Conservation (phyloP, 1,139 yeast species). For the Pichia sp. region DNA sequence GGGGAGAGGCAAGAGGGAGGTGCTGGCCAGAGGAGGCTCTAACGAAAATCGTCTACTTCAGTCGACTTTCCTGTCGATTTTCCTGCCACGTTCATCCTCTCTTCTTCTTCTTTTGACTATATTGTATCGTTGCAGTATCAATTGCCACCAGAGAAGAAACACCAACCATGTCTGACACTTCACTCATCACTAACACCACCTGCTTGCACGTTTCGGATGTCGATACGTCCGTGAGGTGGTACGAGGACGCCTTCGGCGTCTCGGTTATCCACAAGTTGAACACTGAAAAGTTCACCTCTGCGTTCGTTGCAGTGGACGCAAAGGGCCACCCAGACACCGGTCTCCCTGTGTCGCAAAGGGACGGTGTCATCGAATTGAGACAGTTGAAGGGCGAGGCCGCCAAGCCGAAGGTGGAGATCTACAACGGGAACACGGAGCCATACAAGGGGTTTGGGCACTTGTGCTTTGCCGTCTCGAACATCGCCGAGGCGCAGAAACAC, state of each 20-base stretch:
- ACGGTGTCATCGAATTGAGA: conserved; percentile 80
- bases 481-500: conserved; percentile 54
- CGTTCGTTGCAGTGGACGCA: conserved; percentile 59
- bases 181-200: conserved; percentile 60
- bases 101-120: neutral
- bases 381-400: conserved; percentile 57
- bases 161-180: conserved; percentile 18
- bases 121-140: neutral
- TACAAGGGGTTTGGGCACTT: conserved; percentile 92
- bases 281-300: conserved; percentile 59
- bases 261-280: conserved; percentile 50
- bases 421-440: conserved; percentile 81
- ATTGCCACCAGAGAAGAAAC: neutral
- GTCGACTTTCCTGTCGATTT: no score
- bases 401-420: conserved; percentile 43
- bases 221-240: conserved; percentile 64
- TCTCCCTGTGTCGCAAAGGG: conserved; percentile 55
- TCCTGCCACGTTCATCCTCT: neutral
- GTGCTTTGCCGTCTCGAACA: conserved; percentile 80
- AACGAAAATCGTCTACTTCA: no score
- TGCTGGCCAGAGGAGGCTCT: neutral
- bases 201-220: conserved; percentile 84
- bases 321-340: conserved; percentile 41
- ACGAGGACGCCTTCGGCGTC: conserved; percentile 73
- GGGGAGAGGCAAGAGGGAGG: neutral